phyloP scores from a whole-genome alignment of 306 rosid species.

The Cyamopsis tetragonoloba region DNA sequence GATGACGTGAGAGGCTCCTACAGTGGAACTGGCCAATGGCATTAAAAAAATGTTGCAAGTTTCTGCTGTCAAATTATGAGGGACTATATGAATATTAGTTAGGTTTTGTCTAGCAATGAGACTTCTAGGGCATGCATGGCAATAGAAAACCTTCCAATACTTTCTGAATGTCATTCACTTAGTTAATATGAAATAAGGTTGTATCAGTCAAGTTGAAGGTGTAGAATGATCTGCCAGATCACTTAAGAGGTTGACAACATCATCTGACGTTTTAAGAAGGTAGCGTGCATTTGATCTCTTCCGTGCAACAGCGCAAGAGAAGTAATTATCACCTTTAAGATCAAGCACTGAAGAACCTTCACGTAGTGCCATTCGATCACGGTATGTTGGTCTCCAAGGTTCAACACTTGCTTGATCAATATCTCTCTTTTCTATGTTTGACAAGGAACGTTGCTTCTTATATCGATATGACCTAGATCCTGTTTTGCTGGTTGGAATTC shows the following conservation, averaged over 20 bases:
- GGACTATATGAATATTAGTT: neutral
- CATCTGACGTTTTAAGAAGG: constrained; percentile 62
- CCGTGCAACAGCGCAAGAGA: constrained; percentile 77
- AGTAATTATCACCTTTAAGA: constrained; percentile 83
- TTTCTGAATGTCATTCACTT: constrained; percentile 11
- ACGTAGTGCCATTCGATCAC: constrained; percentile 42
- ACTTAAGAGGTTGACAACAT: constrained; percentile 61
- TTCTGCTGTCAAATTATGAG: neutral
- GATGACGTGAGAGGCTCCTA: too few relatives aligned
- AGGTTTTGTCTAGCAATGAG: constrained; percentile 1
- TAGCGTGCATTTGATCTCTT: constrained; percentile 79
- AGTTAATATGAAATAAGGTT: neutral
- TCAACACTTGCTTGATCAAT: constrained; percentile 23
- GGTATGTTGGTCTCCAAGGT: constrained; percentile 40
- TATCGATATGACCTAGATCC: constrained; percentile 43
- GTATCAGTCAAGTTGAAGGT: constrained; percentile 3
- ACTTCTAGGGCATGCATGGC: neutral
- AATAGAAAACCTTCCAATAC: constrained; percentile 14
- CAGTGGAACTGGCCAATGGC: too few relatives aligned
- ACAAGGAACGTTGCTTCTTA: constrained; percentile 73
- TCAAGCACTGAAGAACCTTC: constrained; percentile 93
- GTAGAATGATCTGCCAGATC: constrained; percentile 48
- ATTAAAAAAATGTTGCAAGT: neutral
- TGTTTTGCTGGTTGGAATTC: constrained; percentile 36
- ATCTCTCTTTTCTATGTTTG: constrained; percentile 54